A percentile compares a stretch with the other conserved stretches of the same genome.
phyloP scores from a whole-genome alignment of 2,329 filamentous ascomycete genomes.

The Fusarium continuum region DNA sequence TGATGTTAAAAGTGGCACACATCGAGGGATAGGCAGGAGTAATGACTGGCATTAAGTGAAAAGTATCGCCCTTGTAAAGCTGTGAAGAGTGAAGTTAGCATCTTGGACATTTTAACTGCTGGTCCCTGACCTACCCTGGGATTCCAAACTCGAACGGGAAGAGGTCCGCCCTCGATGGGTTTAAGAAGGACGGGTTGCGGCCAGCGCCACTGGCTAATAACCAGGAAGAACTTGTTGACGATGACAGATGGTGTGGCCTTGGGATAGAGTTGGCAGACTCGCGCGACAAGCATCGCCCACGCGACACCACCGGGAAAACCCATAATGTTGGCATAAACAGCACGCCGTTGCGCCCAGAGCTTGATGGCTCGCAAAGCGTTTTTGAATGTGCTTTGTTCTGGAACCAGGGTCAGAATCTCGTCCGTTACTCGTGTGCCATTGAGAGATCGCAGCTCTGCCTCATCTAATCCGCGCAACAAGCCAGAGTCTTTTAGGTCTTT shows the following conservation, averaged over 20 bases:
- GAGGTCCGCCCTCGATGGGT: constrained; percentile 80
- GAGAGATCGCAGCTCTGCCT: constrained; percentile 85
- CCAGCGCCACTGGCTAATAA: constrained; percentile 93
- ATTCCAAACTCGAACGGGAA: constrained; percentile 93
- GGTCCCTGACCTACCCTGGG: constrained; percentile 69
- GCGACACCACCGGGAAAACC: constrained; percentile 97
- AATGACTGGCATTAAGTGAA: constrained; percentile 97
- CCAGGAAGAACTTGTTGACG: constrained; percentile 91
- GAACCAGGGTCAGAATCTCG: constrained; percentile 88
- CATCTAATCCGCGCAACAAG: constrained; percentile 84
- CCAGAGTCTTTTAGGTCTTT: constrained; percentile 83
- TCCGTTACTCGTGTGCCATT: constrained; percentile 96
- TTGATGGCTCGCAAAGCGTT: constrained; percentile 92
- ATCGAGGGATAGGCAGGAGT: constrained; percentile 97
- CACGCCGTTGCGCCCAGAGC: constrained; percentile 91
- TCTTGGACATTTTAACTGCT: neutral
- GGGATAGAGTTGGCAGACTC: constrained; percentile 95
- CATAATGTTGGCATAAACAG: constrained; percentile 95
- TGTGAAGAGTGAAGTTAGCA: constrained; percentile 12
- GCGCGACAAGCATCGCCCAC: constrained; percentile 96
- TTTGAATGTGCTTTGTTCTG: constrained; percentile 88
- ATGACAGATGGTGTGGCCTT: constrained; percentile 89
- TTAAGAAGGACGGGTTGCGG: constrained; percentile 93
- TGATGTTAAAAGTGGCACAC: constrained; percentile 97
- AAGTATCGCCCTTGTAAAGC: constrained; percentile 84